phyloP scores from a whole-genome alignment of 306 rosid genomes.

The Astragalus membranaceus region DNA sequence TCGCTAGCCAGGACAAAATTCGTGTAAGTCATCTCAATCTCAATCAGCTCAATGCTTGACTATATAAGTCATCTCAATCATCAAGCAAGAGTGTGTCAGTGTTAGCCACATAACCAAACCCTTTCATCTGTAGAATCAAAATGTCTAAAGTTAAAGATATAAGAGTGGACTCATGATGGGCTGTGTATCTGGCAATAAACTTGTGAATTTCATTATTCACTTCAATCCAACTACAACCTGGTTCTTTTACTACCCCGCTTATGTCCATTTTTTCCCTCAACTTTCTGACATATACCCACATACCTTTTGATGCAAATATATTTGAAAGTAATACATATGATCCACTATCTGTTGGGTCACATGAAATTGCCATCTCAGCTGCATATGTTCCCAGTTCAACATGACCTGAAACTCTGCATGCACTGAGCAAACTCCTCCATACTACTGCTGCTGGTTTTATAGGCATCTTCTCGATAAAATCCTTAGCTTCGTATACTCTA shows the following conservation, averaged over 20 bases:
- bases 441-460: slow-evolving; percentile 64
- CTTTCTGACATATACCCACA: slow-evolving; percentile 71
- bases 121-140: slow-evolving; percentile 49
- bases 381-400: slow-evolving; percentile 72
- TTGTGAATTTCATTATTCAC: slow-evolving; percentile 31
- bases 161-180: slow-evolving; percentile 29
- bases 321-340: slow-evolving; percentile 75
- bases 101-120: slow-evolving; percentile 41
- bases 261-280: slow-evolving; percentile 66
- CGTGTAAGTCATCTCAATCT: no score
- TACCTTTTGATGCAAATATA: slow-evolving; percentile 80
- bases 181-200: slow-evolving; percentile 44
- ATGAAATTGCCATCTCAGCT: slow-evolving; percentile 74
- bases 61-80: slow-evolving; percentile 22
- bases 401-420: slow-evolving; percentile 62
- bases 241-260: slow-evolving; percentile 64
- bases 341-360: slow-evolving; percentile 73
- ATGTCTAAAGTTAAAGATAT: slow-evolving; percentile 41
- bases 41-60: no score
- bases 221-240: slow-evolving; percentile 62
- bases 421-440: slow-evolving; percentile 93
- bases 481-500: slow-evolving; percentile 54
- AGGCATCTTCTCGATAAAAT: slow-evolving; percentile 67
- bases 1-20: no score
- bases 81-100: neutral